Conservation (phyloP, 805 yeast species). For the Pachysolen tannophilus region DNA sequence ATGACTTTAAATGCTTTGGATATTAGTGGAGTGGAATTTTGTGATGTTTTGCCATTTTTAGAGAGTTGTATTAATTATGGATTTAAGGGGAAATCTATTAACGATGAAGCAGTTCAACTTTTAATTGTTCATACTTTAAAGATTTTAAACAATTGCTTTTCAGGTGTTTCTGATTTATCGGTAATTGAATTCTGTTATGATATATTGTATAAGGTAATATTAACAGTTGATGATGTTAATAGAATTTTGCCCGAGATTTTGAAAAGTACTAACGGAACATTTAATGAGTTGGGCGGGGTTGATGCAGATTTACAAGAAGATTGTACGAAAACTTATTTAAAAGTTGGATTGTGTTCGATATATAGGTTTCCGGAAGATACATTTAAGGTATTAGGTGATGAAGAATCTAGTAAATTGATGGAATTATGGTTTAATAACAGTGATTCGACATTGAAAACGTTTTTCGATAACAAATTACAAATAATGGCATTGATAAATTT, state of each 20-base stretch:
- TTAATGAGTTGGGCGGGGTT: constrained; percentile 11
- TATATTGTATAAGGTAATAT: constrained; percentile 15
- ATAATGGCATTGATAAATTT: constrained; percentile 36
- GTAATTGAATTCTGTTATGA: constrained; percentile 6
- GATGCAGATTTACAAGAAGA: constrained; percentile 12
- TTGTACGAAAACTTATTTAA: constrained; percentile 23
- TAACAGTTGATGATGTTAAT: constrained; percentile 31
- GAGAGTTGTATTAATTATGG: constrained; percentile 41
- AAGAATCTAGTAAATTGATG: constrained; percentile 29
- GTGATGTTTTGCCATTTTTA: constrained; percentile 37
- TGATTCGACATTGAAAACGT: constrained; percentile 37
- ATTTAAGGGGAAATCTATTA: constrained; percentile 18
- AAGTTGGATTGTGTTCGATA: constrained; percentile 32
- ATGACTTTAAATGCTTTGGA: constrained; percentile 37
- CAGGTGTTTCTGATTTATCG: not conserved
- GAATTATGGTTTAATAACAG: constrained; percentile 43
- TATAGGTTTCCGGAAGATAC: constrained; percentile 31
- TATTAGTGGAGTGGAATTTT: constrained; percentile 43
- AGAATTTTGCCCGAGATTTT: constrained; percentile 34
- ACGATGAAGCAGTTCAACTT: constrained; percentile 12
- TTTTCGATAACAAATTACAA: constrained; percentile 47
- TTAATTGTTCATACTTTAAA: constrained; percentile 11
- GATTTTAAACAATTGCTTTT: constrained; percentile 6
- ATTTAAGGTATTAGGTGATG: constrained; percentile 29
- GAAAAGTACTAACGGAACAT: constrained; percentile 6